A percentile compares a stretch with the other conserved stretches of the same genome.
Evolutionary conservation across 208 protist genomes (phyloP).

Genomic region (Acanthamoeba polyphaga): DNA sequence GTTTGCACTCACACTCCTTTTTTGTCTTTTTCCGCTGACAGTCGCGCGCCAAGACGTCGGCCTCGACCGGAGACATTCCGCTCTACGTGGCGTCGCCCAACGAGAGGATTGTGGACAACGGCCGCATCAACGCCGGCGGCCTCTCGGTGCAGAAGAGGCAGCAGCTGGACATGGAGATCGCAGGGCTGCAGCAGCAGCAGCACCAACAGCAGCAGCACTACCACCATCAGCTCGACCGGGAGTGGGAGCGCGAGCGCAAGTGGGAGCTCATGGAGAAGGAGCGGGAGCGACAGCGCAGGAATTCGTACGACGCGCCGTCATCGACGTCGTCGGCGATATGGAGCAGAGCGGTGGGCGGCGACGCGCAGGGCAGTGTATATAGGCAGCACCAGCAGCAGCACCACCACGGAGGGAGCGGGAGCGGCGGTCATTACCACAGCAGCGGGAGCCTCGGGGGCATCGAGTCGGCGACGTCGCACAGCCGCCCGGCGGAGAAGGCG

Average conservation of each 20-base stretch:
- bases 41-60: conserved; percentile 16
- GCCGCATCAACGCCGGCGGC: neutral
- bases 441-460: too few relatives aligned
- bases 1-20: neutral
- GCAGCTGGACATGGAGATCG: neutral
- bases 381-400: neutral
- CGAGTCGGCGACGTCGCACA: neutral
- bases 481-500: neutral
- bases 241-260: neutral
- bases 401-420: too few relatives aligned
- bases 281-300: neutral
- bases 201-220: neutral
- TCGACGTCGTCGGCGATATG: neutral
- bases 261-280: too few relatives aligned
- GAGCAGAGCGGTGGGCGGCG: conserved; percentile 19
- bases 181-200: neutral
- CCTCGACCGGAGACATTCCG: conserved; percentile 23
- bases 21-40: neutral
- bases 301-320: neutral
- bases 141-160: neutral
- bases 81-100: neutral
- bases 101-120: neutral
- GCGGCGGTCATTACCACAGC: too few relatives aligned
- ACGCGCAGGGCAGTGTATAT: conserved; percentile 27
- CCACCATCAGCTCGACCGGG: neutral